A percentile compares a stretch with the other conserved stretches of the same genome.
These are phyloP conservation scores for Hyparrhenia diplandra DNA, from an alignment of 176 grass and related monocot genomes.

Conservation along the genomic window DNA sequence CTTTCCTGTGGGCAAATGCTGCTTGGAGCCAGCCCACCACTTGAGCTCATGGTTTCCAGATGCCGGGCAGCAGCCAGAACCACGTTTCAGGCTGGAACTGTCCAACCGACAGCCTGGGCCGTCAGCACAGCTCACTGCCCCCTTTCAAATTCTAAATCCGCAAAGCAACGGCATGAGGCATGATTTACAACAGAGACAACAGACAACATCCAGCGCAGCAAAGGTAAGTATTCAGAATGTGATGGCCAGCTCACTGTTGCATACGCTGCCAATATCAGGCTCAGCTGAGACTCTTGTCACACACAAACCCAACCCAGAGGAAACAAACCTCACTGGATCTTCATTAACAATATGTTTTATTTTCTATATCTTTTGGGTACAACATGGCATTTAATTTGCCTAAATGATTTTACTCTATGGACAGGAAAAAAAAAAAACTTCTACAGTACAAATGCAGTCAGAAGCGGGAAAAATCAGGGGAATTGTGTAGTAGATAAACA, in stretches of 20 bases:
- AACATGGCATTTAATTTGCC: slow-evolving; percentile 16
- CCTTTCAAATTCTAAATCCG: slow-evolving; percentile 6
- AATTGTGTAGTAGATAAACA: neutral
- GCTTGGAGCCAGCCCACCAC: neutral
- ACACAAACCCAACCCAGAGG: neutral
- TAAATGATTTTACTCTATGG: slow-evolving; percentile 35
- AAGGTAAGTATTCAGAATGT: neutral
- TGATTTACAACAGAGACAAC: neutral
- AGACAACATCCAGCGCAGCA: slow-evolving; percentile 9
- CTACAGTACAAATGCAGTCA: slow-evolving; percentile 34
- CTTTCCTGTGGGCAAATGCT: slow-evolving; percentile 11
- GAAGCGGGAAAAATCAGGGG: slow-evolving; percentile 26
- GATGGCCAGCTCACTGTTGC: slow-evolving; percentile 24
- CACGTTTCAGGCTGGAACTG: slow-evolving; percentile 38
- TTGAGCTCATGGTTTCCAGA: slow-evolving; percentile 16
- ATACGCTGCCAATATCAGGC: slow-evolving; percentile 15
- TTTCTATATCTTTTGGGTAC: slow-evolving; percentile 50
- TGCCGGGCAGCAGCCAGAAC: slow-evolving; percentile 8
- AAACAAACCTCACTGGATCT: slow-evolving; percentile 1
- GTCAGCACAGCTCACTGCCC: slow-evolving; percentile 23
- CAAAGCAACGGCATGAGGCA: slow-evolving; percentile 20
- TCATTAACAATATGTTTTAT: slow-evolving; percentile 33
- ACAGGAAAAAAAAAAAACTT: slow-evolving; percentile 30
- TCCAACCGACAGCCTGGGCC: slow-evolving; percentile 23
- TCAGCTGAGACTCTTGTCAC: neutral